A percentile compares a stretch with the other conserved stretches of the same genome.
These are phyloP conservation scores for Sicyos edulis DNA, from an alignment of 306 rosid genomes.

Conservation along the genomic window DNA sequence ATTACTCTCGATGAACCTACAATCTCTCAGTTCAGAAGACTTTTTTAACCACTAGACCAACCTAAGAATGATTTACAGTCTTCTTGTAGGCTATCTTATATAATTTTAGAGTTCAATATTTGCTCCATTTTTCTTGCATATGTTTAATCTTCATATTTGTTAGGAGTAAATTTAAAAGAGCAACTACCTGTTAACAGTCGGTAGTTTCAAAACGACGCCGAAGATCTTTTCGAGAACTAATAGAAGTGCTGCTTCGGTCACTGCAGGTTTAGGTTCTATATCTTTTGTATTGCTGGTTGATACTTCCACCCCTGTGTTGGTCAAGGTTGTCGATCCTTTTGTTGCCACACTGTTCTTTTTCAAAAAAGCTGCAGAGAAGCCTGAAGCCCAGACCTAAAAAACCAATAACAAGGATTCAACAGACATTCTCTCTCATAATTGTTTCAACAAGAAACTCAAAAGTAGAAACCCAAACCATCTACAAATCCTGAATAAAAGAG, in stretches of 20 bases:
- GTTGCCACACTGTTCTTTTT: conserved; percentile 83
- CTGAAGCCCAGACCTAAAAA: conserved; percentile 92
- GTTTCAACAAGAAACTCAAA: neutral
- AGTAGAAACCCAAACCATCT: neutral
- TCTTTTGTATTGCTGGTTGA: conserved; percentile 33
- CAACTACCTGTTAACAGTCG: conserved; percentile 73
- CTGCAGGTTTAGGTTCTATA: conserved; percentile 58
- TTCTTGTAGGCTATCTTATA: neutral
- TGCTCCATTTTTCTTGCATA: neutral
- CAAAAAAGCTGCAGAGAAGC: conserved; percentile 93
- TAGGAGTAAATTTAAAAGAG: neutral
- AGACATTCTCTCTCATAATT: neutral
- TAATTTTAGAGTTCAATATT: neutral
- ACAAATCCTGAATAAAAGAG: neutral
- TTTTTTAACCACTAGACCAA: too few relatives aligned
- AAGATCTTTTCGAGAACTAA: conserved; percentile 64
- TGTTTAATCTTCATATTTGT: neutral
- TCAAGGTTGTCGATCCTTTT: conserved; percentile 41
- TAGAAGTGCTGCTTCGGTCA: conserved; percentile 70
- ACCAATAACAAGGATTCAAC: conserved; percentile 2
- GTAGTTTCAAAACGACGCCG: conserved; percentile 69
- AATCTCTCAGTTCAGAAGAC: too few relatives aligned
- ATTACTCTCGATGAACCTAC: too few relatives aligned
- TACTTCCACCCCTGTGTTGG: conserved; percentile 38
- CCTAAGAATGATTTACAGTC: too few relatives aligned